These are phyloP conservation scores for Ochetophila trinervis DNA, from an alignment of 306 rosid species.

Conservation along the genomic window DNA sequence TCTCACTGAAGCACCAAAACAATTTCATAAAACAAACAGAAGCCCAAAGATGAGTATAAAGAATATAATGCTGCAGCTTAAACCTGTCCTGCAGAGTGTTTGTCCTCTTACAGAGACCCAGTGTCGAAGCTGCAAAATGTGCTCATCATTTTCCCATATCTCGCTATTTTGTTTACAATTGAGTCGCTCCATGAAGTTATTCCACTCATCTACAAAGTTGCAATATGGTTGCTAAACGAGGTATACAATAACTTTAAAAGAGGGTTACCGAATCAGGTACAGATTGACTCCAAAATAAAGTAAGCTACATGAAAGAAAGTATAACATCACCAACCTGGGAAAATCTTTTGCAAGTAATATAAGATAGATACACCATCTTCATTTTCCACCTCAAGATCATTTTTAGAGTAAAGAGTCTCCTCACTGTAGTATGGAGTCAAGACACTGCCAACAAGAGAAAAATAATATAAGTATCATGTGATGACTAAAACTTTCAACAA, in stretches of 20 bases:
- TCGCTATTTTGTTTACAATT: conserved; percentile 81
- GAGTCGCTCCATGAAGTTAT: conserved; percentile 89
- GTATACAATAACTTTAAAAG: conserved; percentile 10
- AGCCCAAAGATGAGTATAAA: conserved; percentile 19
- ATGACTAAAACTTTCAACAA: conserved; percentile 19
- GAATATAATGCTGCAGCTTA: conserved; percentile 18
- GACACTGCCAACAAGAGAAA: conserved; percentile 54
- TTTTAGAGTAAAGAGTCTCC: conserved; percentile 91
- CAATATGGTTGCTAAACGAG: conserved; percentile 16
- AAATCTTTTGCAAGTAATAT: conserved; percentile 93
- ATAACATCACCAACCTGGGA: conserved; percentile 64
- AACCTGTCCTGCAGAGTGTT: conserved; percentile 94
- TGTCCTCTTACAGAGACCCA: conserved; percentile 98
- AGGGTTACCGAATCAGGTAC: not conserved
- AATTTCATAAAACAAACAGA: conserved; percentile 26
- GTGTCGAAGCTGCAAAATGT: conserved; percentile 82
- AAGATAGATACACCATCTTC: conserved; percentile 96
- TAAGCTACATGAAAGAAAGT: conserved; percentile 20
- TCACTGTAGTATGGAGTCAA: conserved; percentile 97
- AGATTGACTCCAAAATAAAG: not conserved
- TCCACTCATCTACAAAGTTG: conserved; percentile 82
- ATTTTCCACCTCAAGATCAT: conserved; percentile 91
- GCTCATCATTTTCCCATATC: conserved; percentile 83
- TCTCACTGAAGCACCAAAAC: conserved; percentile 58
- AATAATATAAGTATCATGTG: conserved; percentile 4